Percentiles rank a stretch among this genome's conserved stretches.
phyloP scores from a whole-genome alignment of 495 filamentous ascomycete genomes.

The Gamarada debralockiae region DNA sequence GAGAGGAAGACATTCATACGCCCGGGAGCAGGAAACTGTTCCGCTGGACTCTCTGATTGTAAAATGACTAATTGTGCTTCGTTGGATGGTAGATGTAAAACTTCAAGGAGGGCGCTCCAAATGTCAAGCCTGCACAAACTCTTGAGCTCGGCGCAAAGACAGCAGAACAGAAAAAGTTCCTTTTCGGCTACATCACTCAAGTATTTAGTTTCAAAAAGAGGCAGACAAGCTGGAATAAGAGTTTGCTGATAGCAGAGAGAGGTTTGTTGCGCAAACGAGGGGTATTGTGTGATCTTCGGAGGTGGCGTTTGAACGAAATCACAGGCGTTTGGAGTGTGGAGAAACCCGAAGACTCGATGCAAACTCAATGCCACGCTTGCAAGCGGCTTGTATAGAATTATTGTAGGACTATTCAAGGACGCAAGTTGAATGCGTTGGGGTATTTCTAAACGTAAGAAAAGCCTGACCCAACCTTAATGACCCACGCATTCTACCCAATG shows the following conservation, averaged over 20 bases:
- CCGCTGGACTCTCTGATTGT: background rate
- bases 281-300: background rate
- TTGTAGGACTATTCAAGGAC: background rate
- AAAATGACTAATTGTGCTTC: background rate
- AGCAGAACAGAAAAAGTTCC: background rate
- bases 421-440: no score
- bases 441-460: no score
- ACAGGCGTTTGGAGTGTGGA: background rate
- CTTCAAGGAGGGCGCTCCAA: background rate
- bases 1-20: background rate
- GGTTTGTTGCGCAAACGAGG: constrained; percentile 5
- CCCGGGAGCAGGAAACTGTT: background rate
- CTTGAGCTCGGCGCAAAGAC: background rate
- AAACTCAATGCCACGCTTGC: background rate
- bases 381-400: background rate
- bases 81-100: background rate
- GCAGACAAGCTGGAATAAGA: background rate
- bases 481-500: no score
- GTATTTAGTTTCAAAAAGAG: background rate
- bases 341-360: background rate
- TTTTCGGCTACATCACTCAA: background rate
- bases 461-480: no score
- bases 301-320: background rate
- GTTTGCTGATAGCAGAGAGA: background rate
- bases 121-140: background rate